Conservation (phyloP, 805 yeast genomes). For the Cyberlindnera americana region DNA sequence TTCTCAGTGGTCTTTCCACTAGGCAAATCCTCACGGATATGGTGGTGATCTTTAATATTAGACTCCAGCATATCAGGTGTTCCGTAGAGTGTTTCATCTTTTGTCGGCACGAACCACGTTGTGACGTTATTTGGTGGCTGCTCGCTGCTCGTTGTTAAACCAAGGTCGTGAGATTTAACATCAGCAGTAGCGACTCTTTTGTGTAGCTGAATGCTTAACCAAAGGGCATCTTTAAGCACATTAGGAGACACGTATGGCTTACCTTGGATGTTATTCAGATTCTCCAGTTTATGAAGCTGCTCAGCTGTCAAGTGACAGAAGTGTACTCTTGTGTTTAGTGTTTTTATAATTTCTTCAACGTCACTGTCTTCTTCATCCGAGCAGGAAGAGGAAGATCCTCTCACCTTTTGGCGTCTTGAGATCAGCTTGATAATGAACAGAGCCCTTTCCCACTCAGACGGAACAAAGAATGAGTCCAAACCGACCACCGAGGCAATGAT, state of each 20-base stretch:
- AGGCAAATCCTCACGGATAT: slow-evolving; percentile 15
- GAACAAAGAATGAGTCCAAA: slow-evolving; percentile 49
- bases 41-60: slow-evolving; percentile 27
- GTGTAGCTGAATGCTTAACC: slow-evolving; percentile 45
- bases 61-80: slow-evolving; percentile 36
- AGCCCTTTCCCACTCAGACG: slow-evolving; percentile 54
- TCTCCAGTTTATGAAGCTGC: slow-evolving; percentile 42
- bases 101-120: slow-evolving; percentile 41
- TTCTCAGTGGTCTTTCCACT: slow-evolving; percentile 24
- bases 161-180: slow-evolving; percentile 27
- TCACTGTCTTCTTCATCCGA: slow-evolving; percentile 15
- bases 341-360: slow-evolving; percentile 26
- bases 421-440: slow-evolving; percentile 41
- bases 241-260: slow-evolving; percentile 36
- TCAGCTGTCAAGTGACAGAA: slow-evolving; percentile 49
- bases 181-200: slow-evolving; percentile 34
- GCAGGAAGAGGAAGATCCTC: not conserved
- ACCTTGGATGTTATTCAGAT: slow-evolving; percentile 34
- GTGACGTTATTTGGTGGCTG: slow-evolving; percentile 28
- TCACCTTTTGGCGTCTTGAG: slow-evolving; percentile 31
- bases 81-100: slow-evolving; percentile 46
- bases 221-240: slow-evolving; percentile 43
- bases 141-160: slow-evolving; percentile 27
- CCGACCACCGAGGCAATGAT: slow-evolving; percentile 43
- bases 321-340: slow-evolving; percentile 40